These are phyloP conservation scores for Pichia cabralensis DNA, from an alignment of 805 yeast species.

Conservation along the genomic window DNA sequence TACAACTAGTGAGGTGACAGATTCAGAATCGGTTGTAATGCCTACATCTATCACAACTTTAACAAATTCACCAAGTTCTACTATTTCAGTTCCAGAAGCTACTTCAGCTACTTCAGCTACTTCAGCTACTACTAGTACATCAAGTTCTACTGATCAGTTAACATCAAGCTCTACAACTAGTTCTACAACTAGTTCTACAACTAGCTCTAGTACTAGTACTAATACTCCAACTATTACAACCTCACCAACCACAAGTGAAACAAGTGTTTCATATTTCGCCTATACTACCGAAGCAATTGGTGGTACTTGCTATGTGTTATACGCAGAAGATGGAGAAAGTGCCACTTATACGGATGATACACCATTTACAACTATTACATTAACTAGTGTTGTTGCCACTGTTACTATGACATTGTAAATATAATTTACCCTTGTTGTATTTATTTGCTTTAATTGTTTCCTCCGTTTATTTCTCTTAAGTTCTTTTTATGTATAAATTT, in stretches of 20 bases:
- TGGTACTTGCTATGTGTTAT: constrained; percentile 28
- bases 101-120: constrained; percentile 3
- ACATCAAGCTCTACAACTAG: constrained; percentile 11
- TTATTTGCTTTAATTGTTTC: too few relatives aligned
- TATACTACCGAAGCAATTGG: constrained; percentile 22
- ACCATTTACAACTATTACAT: constrained; percentile 26
- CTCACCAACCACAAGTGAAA: constrained; percentile 11
- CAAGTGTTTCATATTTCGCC: too few relatives aligned
- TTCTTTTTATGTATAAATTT: too few relatives aligned
- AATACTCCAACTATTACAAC: constrained; percentile 10
- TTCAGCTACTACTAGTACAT: constrained; percentile 7
- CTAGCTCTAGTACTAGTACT: constrained; percentile 4
- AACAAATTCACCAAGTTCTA: constrained; percentile 8
- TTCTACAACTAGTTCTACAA: constrained; percentile 7
- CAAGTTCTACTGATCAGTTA: constrained; percentile 9
- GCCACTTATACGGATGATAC: constrained; percentile 18
- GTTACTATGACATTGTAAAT: constrained; percentile 25
- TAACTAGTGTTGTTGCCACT: constrained; percentile 26
- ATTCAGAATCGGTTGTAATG: constrained; percentile 18
- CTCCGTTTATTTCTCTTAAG: too few relatives aligned
- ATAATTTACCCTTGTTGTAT: too few relatives aligned
- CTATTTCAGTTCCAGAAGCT: constrained; percentile 1
- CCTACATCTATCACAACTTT: neutral
- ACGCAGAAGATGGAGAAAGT: constrained; percentile 24
- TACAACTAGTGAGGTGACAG: constrained; percentile 9